Percentiles rank a stretch among this genome's conserved stretches.
Conservation (phyloP, 2,329 filamentous ascomycete genomes). For the Cladophialophora chaetospira region DNA sequence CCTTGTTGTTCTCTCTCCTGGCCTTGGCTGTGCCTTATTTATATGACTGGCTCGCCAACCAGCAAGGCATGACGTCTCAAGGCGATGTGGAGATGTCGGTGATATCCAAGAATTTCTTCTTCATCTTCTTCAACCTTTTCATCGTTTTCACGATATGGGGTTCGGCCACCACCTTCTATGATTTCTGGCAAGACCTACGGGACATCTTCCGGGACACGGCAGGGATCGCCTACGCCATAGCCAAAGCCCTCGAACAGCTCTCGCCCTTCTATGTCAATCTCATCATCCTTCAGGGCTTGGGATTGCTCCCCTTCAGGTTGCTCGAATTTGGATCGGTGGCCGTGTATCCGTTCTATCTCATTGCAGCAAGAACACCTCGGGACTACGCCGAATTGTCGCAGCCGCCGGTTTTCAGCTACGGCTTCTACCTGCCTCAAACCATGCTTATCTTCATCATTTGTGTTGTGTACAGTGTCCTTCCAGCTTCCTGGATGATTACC, state of each 20-base stretch:
- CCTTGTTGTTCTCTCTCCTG: conserved; percentile 79
- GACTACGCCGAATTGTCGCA: conserved; percentile 81
- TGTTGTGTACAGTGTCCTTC: conserved; percentile 87
- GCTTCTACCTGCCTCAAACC: conserved; percentile 91
- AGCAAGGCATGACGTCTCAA: conserved; percentile 92
- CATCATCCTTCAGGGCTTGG: conserved; percentile 90
- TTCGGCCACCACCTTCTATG: conserved; percentile 73
- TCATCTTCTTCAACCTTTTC: conserved; percentile 99
- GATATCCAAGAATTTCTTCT: conserved; percentile 99
- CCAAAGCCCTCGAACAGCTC: conserved; percentile 71
- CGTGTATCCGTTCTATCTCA: conserved; percentile 76
- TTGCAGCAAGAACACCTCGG: conserved; percentile 82
- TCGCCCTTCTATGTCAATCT: conserved; percentile 90
- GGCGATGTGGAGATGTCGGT: conserved; percentile 92
- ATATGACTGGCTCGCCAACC: conserved; percentile 88
- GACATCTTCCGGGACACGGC: conserved; percentile 78
- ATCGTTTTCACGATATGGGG: conserved; percentile 88
- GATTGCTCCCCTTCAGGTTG: conserved; percentile 87
- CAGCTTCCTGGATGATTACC: conserved; percentile 76
- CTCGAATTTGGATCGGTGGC: conserved; percentile 85
- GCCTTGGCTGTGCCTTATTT: conserved; percentile 90
- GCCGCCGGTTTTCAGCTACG: conserved; percentile 89
- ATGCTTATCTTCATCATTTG: conserved; percentile 94
- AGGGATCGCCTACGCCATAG: conserved; percentile 73
- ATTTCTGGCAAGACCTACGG: conserved; percentile 64